A percentile compares a stretch with the other conserved stretches of the same genome.
Conservation (phyloP, 345 rosid genomes). For the Fremontodendron californicum region DNA sequence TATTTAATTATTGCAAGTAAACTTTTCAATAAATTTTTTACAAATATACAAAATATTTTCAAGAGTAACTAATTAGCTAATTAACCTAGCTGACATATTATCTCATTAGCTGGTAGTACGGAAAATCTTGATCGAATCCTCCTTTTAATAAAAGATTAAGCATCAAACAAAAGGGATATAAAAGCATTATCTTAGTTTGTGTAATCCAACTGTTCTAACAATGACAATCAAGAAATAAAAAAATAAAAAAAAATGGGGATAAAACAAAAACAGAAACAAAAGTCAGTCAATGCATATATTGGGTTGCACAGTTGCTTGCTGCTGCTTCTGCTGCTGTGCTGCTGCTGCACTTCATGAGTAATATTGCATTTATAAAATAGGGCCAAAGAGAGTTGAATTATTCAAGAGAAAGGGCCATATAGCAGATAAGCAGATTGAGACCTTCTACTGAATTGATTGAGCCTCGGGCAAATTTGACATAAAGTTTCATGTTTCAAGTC, state of each 20-base stretch:
- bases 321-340: background rate
- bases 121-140: background rate
- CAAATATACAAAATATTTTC: too few species aligned
- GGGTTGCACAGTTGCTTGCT: too few species aligned
- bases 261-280: too few species aligned
- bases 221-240: background rate
- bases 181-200: background rate
- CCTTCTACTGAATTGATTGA: background rate
- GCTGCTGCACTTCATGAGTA: background rate
- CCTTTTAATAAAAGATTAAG: background rate
- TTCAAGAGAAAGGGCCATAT: background rate
- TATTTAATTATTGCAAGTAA: too few species aligned
- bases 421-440: slow-evolving; percentile 7
- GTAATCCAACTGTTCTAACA: slow-evolving; percentile 2
- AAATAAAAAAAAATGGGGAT: background rate
- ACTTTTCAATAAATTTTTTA: too few species aligned
- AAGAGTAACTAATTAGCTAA: too few species aligned
- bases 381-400: background rate
- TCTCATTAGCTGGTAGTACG: background rate
- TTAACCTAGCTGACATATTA: too few species aligned
- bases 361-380: background rate
- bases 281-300: too few species aligned
- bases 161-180: background rate
- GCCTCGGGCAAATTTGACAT: background rate
- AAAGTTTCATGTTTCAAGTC: background rate